These are phyloP conservation scores for Acaromyces ingoldii DNA, from an alignment of 1,284 basidiomycete genomes.

Conservation along the genomic window DNA sequence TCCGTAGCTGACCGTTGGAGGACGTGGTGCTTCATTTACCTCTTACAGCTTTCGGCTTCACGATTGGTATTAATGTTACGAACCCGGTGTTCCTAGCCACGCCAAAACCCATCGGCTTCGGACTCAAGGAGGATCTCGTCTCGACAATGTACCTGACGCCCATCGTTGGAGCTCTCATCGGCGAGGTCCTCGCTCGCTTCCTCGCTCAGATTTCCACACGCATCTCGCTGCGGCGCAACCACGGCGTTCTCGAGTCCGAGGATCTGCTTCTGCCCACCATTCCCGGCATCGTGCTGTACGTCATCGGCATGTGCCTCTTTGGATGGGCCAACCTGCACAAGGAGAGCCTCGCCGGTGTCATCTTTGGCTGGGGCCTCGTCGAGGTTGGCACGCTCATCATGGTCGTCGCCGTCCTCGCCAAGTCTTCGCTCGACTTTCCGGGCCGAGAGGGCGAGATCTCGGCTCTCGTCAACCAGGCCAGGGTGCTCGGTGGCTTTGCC, in stretches of 20 bases:
- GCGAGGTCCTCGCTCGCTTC: conserved; percentile 65
- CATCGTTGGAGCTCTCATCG: conserved; percentile 61
- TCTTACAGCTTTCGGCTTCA: conserved; percentile 63
- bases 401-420: not conserved
- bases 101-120: conserved; percentile 62
- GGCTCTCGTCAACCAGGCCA: not conserved
- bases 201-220: conserved; percentile 66
- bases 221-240: conserved; percentile 59
- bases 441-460: conserved; percentile 2
- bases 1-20: too few species aligned
- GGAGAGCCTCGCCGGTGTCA: not conserved
- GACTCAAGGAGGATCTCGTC: conserved; percentile 60
- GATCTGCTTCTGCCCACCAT: conserved; percentile 3
- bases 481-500: not conserved
- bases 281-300: not conserved
- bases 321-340: not conserved
- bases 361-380: not conserved
- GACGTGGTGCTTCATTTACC: too few species aligned
- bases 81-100: conserved; percentile 63
- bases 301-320: conserved; percentile 1
- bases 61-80: conserved; percentile 70
- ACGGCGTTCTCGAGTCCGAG: conserved; percentile 61
- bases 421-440: conserved; percentile 1
- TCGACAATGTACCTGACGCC: conserved; percentile 57
- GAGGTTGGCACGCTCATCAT: not conserved